Evolutionary conservation across 1,139 yeast species (phyloP).

Genomic region (Arxiozyma bovina): DNA sequence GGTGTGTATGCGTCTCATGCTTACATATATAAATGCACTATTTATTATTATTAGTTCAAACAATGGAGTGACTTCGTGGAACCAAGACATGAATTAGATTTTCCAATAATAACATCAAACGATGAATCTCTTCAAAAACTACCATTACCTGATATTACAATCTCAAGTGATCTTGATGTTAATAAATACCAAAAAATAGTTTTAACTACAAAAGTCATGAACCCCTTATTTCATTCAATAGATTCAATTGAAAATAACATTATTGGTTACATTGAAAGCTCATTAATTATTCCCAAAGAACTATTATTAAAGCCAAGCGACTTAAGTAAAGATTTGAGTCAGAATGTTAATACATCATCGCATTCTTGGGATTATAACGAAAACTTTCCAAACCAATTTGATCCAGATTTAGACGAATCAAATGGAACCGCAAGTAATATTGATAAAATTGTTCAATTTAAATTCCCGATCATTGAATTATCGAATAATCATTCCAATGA

Average conservation of each 20-base stretch:
- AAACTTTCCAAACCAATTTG: constrained; percentile 25
- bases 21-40: constrained; percentile 6
- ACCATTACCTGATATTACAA: constrained; percentile 19
- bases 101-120: constrained; percentile 16
- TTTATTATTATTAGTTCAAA: constrained; percentile 21
- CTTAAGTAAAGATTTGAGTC: background rate
- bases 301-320: background rate
- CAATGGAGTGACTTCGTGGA: constrained; percentile 30
- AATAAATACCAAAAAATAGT: constrained; percentile 12
- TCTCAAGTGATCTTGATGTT: constrained; percentile 12
- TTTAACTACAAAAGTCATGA: constrained; percentile 22
- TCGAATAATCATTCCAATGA: constrained; percentile 9
- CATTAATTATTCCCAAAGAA: background rate
- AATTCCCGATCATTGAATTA: constrained; percentile 19
- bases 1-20: constrained; percentile 3
- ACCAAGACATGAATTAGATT: constrained; percentile 30
- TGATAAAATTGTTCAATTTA: constrained; percentile 8
- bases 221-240: constrained; percentile 21
- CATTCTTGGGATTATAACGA: constrained; percentile 24
- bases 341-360: background rate
- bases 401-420: constrained; percentile 8
- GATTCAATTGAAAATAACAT: constrained; percentile 6
- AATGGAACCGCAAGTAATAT: background rate
- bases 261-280: constrained; percentile 15
- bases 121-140: constrained; percentile 21